Evolutionary conservation across 2,329 filamentous ascomycete genomes (phyloP), one percentile per base, ranked within the genome.

Genomic region (Hawksworthiomyces lignivorus): DNA sequence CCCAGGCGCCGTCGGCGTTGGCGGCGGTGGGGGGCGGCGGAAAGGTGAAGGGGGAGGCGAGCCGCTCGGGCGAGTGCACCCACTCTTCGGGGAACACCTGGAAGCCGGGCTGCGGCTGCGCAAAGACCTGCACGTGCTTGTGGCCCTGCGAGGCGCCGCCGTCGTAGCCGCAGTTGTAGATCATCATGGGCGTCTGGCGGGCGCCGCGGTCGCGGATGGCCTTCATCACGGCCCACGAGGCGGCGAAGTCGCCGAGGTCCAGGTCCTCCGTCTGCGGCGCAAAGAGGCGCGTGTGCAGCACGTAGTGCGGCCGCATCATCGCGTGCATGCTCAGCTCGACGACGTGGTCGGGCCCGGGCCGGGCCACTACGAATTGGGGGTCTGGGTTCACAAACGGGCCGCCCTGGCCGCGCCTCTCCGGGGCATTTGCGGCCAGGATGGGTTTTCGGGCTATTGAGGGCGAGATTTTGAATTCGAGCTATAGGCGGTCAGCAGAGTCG

Each of bases 141-240:
- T 70, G 65, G 4, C 63, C 63, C 41, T 66, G 59, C 12, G 60
- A 64, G 2, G 56, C 61, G 15, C 66, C 67, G 37, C 60, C 61
- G 20, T 65, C 60, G 31, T 62, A 60, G 12, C 67, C 67, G 38
- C 65, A 68, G 47, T 69, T 69, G 51, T 63, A 69, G 27, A 70
- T 63, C 37, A 62, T 54, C 52, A 69, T 58, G 21, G 59, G 58
- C 19, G 46, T 43, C 4, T 6, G 24, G 18, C 47, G 42, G 34
- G 46, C 30, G 22, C 20, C 15, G 30, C 22, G 36, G 17, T 14
- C 44, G 15, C 41, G 35, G 14, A 62, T 48, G 12, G 49, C 45
- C 14, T 44, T 39, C 43, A 68, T 51, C 7, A 62, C 53, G n/a
- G 54, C 51, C 61, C 62, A 64, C 10, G 58, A 52, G 2, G 63